Conservation (phyloP, 306 rosid species). For the Corylus heterophylla region DNA sequence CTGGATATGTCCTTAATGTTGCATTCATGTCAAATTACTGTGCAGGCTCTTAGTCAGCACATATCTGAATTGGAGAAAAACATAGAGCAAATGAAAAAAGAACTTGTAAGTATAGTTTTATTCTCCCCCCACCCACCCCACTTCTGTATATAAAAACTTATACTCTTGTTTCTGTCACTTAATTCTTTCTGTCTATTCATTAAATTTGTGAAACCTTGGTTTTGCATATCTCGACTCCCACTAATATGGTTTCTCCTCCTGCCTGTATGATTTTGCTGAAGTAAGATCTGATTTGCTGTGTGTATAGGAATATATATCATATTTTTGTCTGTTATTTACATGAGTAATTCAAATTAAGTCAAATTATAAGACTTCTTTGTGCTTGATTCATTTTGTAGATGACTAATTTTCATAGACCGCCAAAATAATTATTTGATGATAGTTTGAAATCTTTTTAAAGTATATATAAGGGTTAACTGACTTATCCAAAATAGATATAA, state of each 20-base stretch:
- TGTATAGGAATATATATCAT: background rate
- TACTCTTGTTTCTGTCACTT: background rate
- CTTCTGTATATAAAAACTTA: background rate
- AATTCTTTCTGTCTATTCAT: background rate
- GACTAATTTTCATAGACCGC: background rate
- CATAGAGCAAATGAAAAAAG: conserved; percentile 71
- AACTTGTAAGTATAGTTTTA: conserved; percentile 60
- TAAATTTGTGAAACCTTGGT: conserved; percentile 7
- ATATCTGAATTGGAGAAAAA: conserved; percentile 64
- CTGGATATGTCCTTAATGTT: conserved; percentile 16
- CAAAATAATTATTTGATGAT: background rate
- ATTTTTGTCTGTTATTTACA: background rate
- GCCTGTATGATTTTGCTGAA: background rate
- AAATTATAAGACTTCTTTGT: background rate
- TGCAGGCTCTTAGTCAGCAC: conserved; percentile 96
- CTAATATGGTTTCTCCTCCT: background rate
- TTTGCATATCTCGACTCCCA: conserved; percentile 4
- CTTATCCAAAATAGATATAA: too few species aligned
- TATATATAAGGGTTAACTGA: background rate
- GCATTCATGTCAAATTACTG: conserved; percentile 31
- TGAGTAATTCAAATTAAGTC: background rate
- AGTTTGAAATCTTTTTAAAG: background rate
- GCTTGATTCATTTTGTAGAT: background rate
- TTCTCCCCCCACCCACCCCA: too few species aligned
- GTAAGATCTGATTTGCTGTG: background rate